phyloP scores from a whole-genome alignment of 164 flowering plant genomes.

The Liquidambar formosana region DNA sequence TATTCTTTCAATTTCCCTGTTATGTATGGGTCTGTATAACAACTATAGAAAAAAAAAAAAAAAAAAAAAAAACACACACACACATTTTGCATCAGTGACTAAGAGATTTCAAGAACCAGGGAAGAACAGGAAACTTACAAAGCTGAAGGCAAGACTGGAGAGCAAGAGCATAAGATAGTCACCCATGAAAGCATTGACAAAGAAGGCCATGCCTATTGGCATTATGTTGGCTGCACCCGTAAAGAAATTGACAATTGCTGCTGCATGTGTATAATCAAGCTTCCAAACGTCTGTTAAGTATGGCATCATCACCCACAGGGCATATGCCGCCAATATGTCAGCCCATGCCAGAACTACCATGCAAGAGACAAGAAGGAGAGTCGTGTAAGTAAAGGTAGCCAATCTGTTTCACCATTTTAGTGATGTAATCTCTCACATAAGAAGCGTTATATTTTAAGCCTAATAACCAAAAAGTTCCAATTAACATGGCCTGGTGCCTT shows the following conservation, averaged over 20 bases:
- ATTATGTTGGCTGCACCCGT: background rate
- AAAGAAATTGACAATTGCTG: constrained; percentile 1
- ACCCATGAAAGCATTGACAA: constrained; percentile 15
- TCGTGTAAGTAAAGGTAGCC: too few species aligned
- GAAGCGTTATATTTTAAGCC: too few species aligned
- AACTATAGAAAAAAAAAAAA: too few species aligned
- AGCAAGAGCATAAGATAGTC: constrained; percentile 29
- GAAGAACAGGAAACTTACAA: constrained; percentile 21
- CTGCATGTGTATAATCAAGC: constrained; percentile 9
- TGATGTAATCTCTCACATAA: too few species aligned
- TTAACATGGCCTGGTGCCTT: too few species aligned
- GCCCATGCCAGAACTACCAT: constrained; percentile 35
- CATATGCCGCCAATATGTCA: constrained; percentile 28
- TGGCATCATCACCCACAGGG: constrained; percentile 26
- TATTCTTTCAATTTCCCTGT: too few species aligned
- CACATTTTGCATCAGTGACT: too few species aligned
- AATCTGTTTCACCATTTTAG: too few species aligned
- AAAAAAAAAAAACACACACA: too few species aligned
- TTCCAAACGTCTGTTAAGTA: constrained; percentile 15
- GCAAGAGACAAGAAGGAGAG: background rate
- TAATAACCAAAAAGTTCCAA: too few species aligned
- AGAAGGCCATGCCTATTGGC: background rate
- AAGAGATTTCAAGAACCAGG: background rate
- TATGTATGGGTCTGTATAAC: too few species aligned
- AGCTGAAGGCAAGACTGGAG: constrained; percentile 25